A percentile compares a stretch with the other conserved stretches of the same genome.
Conservation (phyloP, 208 protist genomes). For the Trypanosoma conorhini region DNA sequence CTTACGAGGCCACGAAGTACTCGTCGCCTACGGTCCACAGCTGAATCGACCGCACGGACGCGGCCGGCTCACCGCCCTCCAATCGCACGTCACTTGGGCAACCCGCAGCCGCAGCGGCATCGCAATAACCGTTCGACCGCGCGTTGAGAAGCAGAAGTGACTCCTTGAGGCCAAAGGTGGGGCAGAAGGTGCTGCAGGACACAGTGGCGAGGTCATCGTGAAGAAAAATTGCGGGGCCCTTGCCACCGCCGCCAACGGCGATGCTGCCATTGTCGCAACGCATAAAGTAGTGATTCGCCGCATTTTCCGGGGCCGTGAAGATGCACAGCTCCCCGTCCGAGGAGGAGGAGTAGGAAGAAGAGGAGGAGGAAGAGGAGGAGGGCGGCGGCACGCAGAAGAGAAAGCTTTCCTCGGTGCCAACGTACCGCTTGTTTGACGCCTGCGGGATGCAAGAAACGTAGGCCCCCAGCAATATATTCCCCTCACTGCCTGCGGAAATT, state of each 20-base stretch:
- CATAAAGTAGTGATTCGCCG: slow-evolving; percentile 22
- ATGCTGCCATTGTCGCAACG: slow-evolving; percentile 12
- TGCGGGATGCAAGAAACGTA: slow-evolving; percentile 22
- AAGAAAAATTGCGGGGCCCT: slow-evolving; percentile 20
- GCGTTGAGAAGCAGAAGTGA: slow-evolving; percentile 9
- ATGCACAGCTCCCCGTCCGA: background rate
- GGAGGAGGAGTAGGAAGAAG: background rate
- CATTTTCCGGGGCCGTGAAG: slow-evolving; percentile 7
- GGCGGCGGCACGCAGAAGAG: slow-evolving; percentile 9
- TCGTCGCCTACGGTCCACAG: slow-evolving; percentile 29
- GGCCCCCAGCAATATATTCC: slow-evolving; percentile 4
- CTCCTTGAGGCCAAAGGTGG: slow-evolving; percentile 18
- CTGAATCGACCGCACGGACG: slow-evolving; percentile 15
- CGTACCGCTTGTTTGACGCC: slow-evolving; percentile 8
- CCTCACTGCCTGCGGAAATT: slow-evolving; percentile 4
- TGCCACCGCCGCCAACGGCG: slow-evolving; percentile 22
- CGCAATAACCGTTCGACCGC: background rate
- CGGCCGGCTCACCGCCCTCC: slow-evolving; percentile 14
- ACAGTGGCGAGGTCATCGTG: slow-evolving; percentile 11
- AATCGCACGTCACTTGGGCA: background rate
- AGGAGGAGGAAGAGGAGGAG: background rate
- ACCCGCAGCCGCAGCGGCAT: background rate
- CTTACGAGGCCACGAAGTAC: slow-evolving; percentile 3
- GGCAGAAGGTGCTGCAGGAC: slow-evolving; percentile 18
- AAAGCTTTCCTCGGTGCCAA: slow-evolving; percentile 20